Conservation (phyloP, 2,329 filamentous ascomycete species). For the Clarireedia paspali region DNA sequence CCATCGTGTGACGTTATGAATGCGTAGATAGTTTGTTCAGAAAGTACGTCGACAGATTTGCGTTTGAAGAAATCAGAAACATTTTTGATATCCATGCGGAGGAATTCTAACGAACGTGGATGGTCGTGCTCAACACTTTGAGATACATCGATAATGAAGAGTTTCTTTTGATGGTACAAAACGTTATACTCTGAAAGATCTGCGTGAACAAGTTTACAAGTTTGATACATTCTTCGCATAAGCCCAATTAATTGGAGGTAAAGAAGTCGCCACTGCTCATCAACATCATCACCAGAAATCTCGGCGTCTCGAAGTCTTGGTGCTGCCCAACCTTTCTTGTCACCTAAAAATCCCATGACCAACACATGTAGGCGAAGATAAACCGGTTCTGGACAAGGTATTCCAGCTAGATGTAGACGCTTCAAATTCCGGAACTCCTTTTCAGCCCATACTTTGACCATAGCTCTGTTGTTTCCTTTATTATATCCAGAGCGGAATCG, state of each 20-base stretch:
- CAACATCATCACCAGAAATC: constrained; percentile 58
- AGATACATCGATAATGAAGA: constrained; percentile 95
- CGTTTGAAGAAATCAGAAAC: constrained; percentile 85
- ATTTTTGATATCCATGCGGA: constrained; percentile 99
- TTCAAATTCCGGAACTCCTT: constrained; percentile 95
- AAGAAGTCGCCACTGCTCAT: constrained; percentile 65
- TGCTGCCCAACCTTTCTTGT: constrained; percentile 78
- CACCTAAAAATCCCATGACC: constrained; percentile 89
- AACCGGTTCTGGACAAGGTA: constrained; percentile 84
- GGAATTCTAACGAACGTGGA: constrained; percentile 82
- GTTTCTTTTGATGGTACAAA: constrained; percentile 71
- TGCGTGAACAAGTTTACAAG: constrained; percentile 85
- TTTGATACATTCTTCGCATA: constrained; percentile 90
- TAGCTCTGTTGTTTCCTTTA: constrained; percentile 89
- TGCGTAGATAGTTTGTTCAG: constrained; percentile 73
- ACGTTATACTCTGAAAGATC: constrained; percentile 99
- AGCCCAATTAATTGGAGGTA: constrained; percentile 80
- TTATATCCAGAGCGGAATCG: constrained; percentile 86
- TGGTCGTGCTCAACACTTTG: constrained; percentile 97
- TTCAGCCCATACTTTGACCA: constrained; percentile 98
- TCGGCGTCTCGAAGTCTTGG: constrained; percentile 83
- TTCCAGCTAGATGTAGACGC: constrained; percentile 73
- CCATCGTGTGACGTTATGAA: constrained; percentile 66
- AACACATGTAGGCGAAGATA: constrained; percentile 89
- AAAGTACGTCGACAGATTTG: constrained; percentile 73